These are phyloP conservation scores for Rubia occidens DNA, from an alignment of 305 asterid species.

Conservation along the genomic window DNA sequence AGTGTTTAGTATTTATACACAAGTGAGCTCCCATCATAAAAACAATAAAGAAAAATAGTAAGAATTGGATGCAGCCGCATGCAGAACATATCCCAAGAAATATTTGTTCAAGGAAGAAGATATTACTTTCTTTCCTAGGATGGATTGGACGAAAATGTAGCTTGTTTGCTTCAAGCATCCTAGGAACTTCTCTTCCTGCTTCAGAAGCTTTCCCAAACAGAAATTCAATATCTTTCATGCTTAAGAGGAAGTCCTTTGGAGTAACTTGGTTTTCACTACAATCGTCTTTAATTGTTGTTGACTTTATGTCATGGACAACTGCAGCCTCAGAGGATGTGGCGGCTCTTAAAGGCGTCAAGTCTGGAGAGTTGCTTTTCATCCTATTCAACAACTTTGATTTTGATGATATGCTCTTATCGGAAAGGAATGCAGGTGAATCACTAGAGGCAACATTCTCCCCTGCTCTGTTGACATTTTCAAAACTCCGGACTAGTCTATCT, in stretches of 20 bases:
- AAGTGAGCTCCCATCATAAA: neutral
- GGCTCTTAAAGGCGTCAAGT: slow-evolving; percentile 62
- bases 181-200: slow-evolving; percentile 88
- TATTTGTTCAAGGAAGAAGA: slow-evolving; percentile 23
- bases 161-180: slow-evolving; percentile 97
- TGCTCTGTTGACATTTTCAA: slow-evolving; percentile 58
- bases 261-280: slow-evolving; percentile 54
- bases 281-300: slow-evolving; percentile 42
- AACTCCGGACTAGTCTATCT: slow-evolving; percentile 71
- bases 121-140: slow-evolving; percentile 60
- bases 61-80: neutral
- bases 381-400: slow-evolving; percentile 42
- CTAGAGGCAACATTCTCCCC: slow-evolving; percentile 29
- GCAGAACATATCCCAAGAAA: neutral
- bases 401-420: slow-evolving; percentile 15
- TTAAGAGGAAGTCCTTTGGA: slow-evolving; percentile 68
- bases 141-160: slow-evolving; percentile 85
- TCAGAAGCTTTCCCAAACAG: slow-evolving; percentile 83
- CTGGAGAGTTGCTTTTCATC: slow-evolving; percentile 55
- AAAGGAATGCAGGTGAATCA: slow-evolving; percentile 24
- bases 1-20: neutral
- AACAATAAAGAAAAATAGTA: neutral
- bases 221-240: slow-evolving; percentile 75
- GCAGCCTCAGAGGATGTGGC: slow-evolving; percentile 48
- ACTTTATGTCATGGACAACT: slow-evolving; percentile 42